phyloP scores from a whole-genome alignment of 495 filamentous ascomycete genomes.

The Hypoxylon perforatum region DNA sequence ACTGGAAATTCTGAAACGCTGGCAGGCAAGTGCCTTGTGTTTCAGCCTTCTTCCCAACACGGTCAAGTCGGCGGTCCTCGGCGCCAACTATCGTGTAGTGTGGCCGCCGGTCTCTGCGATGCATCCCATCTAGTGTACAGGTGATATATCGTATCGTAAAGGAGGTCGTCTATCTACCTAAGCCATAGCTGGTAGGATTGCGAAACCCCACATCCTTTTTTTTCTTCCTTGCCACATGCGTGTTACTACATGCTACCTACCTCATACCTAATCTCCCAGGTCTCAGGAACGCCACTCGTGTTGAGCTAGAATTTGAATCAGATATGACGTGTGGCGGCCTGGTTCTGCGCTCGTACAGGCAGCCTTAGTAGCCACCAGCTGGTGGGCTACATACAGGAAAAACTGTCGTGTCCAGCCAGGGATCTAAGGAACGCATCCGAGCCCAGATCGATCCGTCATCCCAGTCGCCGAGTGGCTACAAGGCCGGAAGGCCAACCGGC shows the following conservation, averaged over 20 bases:
- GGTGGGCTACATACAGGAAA: conserved; percentile 6
- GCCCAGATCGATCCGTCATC: conserved; percentile 25
- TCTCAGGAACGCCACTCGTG: conserved; percentile 6
- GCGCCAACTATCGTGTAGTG: conserved; percentile 17
- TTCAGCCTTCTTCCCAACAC: conserved; percentile 40
- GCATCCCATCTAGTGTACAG: conserved; percentile 19
- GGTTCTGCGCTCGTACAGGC: background rate
- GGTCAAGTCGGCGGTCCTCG: conserved; percentile 14
- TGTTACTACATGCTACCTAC: conserved; percentile 1
- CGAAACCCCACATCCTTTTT: conserved; percentile 10
- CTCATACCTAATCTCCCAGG: too few relatives aligned
- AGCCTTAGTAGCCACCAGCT: background rate
- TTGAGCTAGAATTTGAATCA: background rate
- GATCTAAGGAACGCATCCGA: conserved; percentile 11
- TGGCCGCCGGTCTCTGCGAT: conserved; percentile 12
- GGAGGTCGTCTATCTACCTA: conserved; percentile 10
- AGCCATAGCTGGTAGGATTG: conserved; percentile 12
- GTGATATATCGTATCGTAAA: conserved; percentile 16
- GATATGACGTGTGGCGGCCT: conserved; percentile 5
- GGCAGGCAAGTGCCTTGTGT: conserved; percentile 36
- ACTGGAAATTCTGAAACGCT: conserved; percentile 38
- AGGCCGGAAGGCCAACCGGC: conserved; percentile 27
- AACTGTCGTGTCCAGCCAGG: background rate
- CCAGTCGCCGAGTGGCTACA: conserved; percentile 19
- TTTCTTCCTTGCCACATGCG: background rate